phyloP scores from a whole-genome alignment of 1,284 basidiomycete genomes.

The Amylostereum areolatum region DNA sequence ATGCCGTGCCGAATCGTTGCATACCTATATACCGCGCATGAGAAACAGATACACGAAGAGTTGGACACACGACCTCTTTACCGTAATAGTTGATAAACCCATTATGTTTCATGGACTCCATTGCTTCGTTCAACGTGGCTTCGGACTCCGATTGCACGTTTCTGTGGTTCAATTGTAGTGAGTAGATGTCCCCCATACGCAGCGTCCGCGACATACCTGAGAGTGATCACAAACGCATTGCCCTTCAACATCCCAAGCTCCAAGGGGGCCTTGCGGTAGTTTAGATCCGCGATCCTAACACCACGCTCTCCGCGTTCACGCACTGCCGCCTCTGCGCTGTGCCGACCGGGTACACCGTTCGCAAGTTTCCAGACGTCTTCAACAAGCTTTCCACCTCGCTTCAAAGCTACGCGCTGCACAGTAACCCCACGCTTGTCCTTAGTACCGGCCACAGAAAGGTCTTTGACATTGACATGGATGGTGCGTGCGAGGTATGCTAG shows the following conservation, averaged over 20 bases:
- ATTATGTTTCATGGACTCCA: constrained; percentile 75
- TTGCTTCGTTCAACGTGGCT: constrained; percentile 68
- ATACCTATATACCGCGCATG: constrained; percentile 54
- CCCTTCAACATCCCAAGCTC: constrained; percentile 95
- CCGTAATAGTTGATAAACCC: constrained; percentile 99
- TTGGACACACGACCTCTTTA: constrained; percentile 22
- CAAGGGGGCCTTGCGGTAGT: constrained; percentile 75
- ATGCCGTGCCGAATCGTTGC: constrained; percentile 98
- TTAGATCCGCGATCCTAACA: constrained; percentile 83
- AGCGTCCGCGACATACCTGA: constrained; percentile 51
- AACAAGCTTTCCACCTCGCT: constrained; percentile 73
- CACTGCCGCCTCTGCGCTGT: constrained; percentile 51
- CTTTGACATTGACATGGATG: constrained; percentile 70
- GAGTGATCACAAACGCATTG: constrained; percentile 91
- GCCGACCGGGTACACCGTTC: constrained; percentile 61
- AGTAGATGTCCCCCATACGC: no score
- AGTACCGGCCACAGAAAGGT: constrained; percentile 89
- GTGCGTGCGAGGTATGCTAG: constrained; percentile 74
- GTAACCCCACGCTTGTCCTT: constrained; percentile 99
- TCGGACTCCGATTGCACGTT: constrained; percentile 75
- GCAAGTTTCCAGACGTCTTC: constrained; percentile 81
- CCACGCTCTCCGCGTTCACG: constrained; percentile 84
- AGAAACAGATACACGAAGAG: constrained; percentile 1
- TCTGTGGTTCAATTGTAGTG: constrained; percentile 32
- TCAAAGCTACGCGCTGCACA: constrained; percentile 85